phyloP scores from a whole-genome alignment of 2,329 filamentous ascomycete genomes.

The Fusarium udum region DNA sequence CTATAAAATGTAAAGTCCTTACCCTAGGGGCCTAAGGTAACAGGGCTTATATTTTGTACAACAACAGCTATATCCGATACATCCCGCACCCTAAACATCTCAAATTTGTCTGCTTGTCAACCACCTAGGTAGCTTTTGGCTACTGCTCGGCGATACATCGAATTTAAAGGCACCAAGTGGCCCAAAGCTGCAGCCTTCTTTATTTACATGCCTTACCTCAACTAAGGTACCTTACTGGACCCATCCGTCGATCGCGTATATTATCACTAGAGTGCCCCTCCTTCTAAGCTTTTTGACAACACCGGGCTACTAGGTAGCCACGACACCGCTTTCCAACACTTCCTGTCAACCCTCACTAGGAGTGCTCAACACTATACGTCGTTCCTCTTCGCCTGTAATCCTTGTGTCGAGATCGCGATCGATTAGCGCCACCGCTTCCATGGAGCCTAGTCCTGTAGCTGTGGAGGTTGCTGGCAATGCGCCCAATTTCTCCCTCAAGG shows the following conservation, averaged over 20 bases:
- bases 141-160: background rate
- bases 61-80: background rate
- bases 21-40: too few relatives aligned
- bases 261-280: slow-evolving; percentile 12
- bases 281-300: background rate
- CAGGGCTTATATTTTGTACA: too few relatives aligned
- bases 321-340: slow-evolving; percentile 2
- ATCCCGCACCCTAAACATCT: background rate
- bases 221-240: background rate
- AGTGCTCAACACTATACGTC: background rate
- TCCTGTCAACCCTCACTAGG: background rate
- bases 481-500: slow-evolving; percentile 44
- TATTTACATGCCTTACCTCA: background rate
- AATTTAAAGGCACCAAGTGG: background rate
- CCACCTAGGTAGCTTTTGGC: background rate
- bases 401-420: background rate
- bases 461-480: slow-evolving; percentile 41
- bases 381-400: background rate
- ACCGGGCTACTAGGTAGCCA: background rate
- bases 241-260: slow-evolving; percentile 4
- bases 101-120: background rate
- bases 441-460: slow-evolving; percentile 47
- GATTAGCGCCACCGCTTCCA: slow-evolving; percentile 10
- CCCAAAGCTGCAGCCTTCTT: background rate
- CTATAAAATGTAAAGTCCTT: too few relatives aligned